These are phyloP conservation scores for Tardiomyces depauwii DNA, from an alignment of 1,139 yeast genomes.

Conservation along the genomic window DNA sequence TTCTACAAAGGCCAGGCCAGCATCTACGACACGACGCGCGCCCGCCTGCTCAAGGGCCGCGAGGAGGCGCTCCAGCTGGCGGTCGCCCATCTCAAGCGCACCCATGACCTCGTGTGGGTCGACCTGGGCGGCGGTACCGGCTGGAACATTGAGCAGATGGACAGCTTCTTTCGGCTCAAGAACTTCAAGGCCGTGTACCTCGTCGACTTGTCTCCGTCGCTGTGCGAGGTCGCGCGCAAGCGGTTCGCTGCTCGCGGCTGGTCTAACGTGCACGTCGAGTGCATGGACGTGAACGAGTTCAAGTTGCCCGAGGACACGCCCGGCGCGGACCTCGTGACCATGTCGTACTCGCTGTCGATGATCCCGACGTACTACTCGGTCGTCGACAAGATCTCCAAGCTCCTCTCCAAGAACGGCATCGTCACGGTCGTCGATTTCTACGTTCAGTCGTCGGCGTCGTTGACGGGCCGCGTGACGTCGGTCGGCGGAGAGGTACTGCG, in stretches of 20 bases:
- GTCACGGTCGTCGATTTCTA: conserved; percentile 72
- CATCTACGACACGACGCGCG: conserved; percentile 61
- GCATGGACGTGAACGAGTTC: conserved; percentile 70
- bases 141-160: conserved; percentile 67
- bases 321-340: conserved; percentile 56
- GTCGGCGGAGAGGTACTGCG: conserved; percentile 63
- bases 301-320: conserved; percentile 22
- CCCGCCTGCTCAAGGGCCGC: conserved; percentile 56
- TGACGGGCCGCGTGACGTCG: conserved; percentile 61
- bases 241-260: conserved; percentile 46
- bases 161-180: conserved; percentile 38
- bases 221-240: conserved; percentile 57
- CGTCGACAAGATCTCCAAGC: conserved; percentile 51
- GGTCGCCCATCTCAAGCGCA: conserved; percentile 36
- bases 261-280: conserved; percentile 55
- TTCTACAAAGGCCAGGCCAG: conserved; percentile 71
- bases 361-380: conserved; percentile 75
- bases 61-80: conserved; percentile 53
- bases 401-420: conserved; percentile 47
- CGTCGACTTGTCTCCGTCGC: conserved; percentile 66
- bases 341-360: conserved; percentile 75
- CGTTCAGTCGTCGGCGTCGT: conserved; percentile 54
- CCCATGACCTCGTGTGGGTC: conserved; percentile 50
- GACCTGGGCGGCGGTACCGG: conserved; percentile 83
- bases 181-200: conserved; percentile 56